Base-by-base conservation (phyloP, 129 eudicot genomes). In the Ambrosia artemisiifolia region DNA sequence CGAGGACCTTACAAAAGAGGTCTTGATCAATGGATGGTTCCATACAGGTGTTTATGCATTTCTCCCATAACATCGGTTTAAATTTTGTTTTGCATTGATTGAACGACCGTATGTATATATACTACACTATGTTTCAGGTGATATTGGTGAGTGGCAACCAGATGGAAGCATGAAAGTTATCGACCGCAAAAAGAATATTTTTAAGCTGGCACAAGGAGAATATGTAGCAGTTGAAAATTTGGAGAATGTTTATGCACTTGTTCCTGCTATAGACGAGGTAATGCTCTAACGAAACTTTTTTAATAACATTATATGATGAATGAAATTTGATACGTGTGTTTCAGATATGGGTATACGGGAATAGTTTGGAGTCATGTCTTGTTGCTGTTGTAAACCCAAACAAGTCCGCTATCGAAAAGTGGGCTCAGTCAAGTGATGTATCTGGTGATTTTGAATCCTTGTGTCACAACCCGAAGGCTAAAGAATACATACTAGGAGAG, bases 171-270 rank as follows among this genome's bases (percentile, higher is more conserved):
- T 92, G 95, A 92, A 89, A 72, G 87, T 92, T 44, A 78, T 92
- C 36, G 98, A 92, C 68, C 89, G 95, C 73, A 92, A 85, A 76
- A 92, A 89, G 83, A 92, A 89, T 78, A 92, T 87, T 50, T 92
- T 92, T 72, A 92, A 92, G 83, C 96, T 89, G 28, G 79, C 96
- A 47, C 96, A 89, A 67, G 98, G 96, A 80, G 98, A 92, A 68
- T 92, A 92, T 71, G 95, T 92, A 59, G 98, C 96, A 1, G 98
- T 92, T 66, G 96, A 92, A 71, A 92, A 89, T 80, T 85, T 92
- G 88, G 98, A 92, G 76, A 89, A 89, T 20, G 40, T 92, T 49
- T 92, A 74, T 74, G 96, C 81, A 57, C 86, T 83, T 70, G 91
- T 78, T 75, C 56, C 92, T 67, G 86, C 53, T 36, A 65, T 92